Conservation (phyloP, 1,139 yeast species). For the Hanseniaspora uvarum region DNA sequence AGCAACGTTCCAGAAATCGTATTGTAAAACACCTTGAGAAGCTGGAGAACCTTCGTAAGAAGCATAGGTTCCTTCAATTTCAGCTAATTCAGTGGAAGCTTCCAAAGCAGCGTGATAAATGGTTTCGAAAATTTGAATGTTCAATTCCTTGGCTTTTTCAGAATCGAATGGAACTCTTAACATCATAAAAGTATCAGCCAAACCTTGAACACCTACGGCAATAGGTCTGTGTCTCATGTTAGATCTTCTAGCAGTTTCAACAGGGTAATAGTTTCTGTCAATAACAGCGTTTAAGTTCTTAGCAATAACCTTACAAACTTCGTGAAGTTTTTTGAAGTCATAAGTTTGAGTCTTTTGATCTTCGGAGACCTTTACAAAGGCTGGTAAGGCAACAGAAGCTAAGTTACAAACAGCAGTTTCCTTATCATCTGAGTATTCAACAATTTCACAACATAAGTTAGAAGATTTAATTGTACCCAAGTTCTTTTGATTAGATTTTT, state of each 20-base stretch:
- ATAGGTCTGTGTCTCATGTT: slow-evolving; percentile 75
- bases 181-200: slow-evolving; percentile 74
- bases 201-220: slow-evolving; percentile 83
- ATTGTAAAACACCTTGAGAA: slow-evolving; percentile 66
- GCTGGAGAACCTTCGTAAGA: slow-evolving; percentile 74
- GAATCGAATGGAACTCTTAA: slow-evolving; percentile 75
- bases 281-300: slow-evolving; percentile 67
- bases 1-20: slow-evolving; percentile 67
- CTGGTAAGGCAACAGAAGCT: slow-evolving; percentile 77
- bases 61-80: slow-evolving; percentile 53
- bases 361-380: slow-evolving; percentile 36
- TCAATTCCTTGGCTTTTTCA: slow-evolving; percentile 55
- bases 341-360: slow-evolving; percentile 47
- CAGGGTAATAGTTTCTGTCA: slow-evolving; percentile 72
- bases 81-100: slow-evolving; percentile 66
- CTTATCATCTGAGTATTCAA: slow-evolving; percentile 76
- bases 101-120: slow-evolving; percentile 81
- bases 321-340: slow-evolving; percentile 61
- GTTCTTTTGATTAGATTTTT: slow-evolving; percentile 75
- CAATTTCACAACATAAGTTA: slow-evolving; percentile 81
- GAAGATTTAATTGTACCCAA: slow-evolving; percentile 81
- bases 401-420: slow-evolving; percentile 88
- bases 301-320: slow-evolving; percentile 62
- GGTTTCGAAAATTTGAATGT: slow-evolving; percentile 77
- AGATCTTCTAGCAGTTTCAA: slow-evolving; percentile 55